Evolutionary conservation across 352 stramenopile genomes (phyloP), one percentile per base, ranked within the genome.

Genomic region (Thalassiosira hispida): DNA sequence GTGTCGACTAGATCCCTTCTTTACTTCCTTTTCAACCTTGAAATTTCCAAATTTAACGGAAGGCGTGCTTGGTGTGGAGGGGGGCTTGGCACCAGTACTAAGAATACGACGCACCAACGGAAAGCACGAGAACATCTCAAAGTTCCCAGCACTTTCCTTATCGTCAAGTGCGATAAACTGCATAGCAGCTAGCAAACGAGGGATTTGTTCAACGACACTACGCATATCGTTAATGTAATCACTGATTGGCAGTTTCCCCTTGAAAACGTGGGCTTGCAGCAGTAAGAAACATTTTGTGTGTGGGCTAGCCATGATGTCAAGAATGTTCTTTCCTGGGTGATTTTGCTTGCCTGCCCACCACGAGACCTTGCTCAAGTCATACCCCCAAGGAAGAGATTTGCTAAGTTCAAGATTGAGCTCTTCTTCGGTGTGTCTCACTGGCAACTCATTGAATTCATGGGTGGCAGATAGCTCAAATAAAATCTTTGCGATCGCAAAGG

Each of bases 181-280:
- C 87, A 95, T 92, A 12, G 97, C 97, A 47, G 96, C 96, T 3
- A 99, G 81, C 29, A 99, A 77, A 38, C 97, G 95, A 22, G 96
- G 93, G 16, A 98, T 68, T 66, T 99, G 97, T 67, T 99, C 97
- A 46, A 99, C 81, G 27, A 99, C 90, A 60, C 91, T 95, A 18
- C 95, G 95, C 22, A 98, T 95, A 79, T 99, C 98, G 69, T 98
- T 99, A 18, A 94, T 91, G 79, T 98, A 99, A 83, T 99, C 97
- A 65, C 93, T 98, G 22, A 99, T 99, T 1, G 98, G 97, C 75
- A 99, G 90, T 14, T 93, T 91, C 35, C 95, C 83, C 11, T 94
- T 92, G 73, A 95, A 91, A 61, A 99, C 88, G 82, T 98, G 95
- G 76, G 98, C 97, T 87, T 99, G 97, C 7, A 99, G 64, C 55